Base-by-base conservation (phyloP, 169 alveolate species). In the Cryptosporidium xiaoi region DNA sequence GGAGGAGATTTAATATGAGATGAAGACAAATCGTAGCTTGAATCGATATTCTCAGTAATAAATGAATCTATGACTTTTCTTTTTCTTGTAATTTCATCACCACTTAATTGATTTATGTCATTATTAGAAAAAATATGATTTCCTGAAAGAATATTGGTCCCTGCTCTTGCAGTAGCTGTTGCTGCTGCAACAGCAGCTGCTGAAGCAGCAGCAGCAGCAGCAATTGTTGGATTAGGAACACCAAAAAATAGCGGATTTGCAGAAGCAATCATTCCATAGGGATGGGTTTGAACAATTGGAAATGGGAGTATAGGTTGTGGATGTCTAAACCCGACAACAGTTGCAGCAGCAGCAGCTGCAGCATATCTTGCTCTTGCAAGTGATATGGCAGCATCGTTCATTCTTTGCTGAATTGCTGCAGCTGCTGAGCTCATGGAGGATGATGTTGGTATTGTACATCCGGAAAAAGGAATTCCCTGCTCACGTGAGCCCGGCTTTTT, bases 331-430 rank as follows among this genome's bases (percentile, higher is more conserved):
- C 87, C 87, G 6, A 64, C 77, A n/a, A 62, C 87, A 29, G 87
- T 46, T 0, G 87, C 87, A 4, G 87, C 87, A 10, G 87, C 87
- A 3, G 87, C 87, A 0, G 83, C 83, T 15, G 83, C 83, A 5
- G 87, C 87, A n/a, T 77, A 77, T 44, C 87, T 77, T 24, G 87
- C 87, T 48, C 87, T 77, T 15, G 87, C 87, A 3, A 77, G 29
- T 16, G 87, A 77, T 1, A 77, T 51, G 5, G 87, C 87, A 12
- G 87, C 87, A 18, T 77, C 87, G 29, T 77, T 77, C 87, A 77
- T 77, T 20, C 87, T 77, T 44, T 77, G 87, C 18, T 77, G 87
- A 46, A 77, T 77, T 12, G 87, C 87, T 0, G 34, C 71, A 5
- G 87, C 87, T 16, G 87, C 87, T 24, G 87, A 68, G 50, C 64